phyloP scores from a whole-genome alignment of 805 yeast genomes.

The Candida maris region DNA sequence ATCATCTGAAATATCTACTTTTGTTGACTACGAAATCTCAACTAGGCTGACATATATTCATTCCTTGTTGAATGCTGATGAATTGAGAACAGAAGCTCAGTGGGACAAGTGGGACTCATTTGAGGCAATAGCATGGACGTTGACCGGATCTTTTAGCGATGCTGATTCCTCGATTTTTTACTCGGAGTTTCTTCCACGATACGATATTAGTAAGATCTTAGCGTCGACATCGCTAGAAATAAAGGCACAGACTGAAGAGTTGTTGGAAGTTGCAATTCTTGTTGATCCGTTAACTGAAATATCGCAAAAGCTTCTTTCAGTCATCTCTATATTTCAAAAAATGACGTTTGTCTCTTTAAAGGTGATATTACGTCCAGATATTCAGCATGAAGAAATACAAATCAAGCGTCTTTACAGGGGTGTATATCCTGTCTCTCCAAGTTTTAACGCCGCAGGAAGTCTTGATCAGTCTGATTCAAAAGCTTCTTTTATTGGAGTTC shows the following conservation, averaged over 20 bases:
- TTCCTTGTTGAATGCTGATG: conserved; percentile 3
- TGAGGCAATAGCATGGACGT: conserved; percentile 23
- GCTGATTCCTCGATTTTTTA: conserved; percentile 29
- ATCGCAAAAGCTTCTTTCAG: conserved; percentile 58
- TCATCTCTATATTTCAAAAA: conserved; percentile 35
- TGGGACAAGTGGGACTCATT: conserved; percentile 17
- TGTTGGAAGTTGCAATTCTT: conserved; percentile 53
- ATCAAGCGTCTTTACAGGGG: conserved; percentile 60
- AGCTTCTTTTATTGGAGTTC: conserved; percentile 44
- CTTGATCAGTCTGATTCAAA: conserved; percentile 22
- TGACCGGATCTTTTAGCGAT: conserved; percentile 22
- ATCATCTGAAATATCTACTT: conserved; percentile 30
- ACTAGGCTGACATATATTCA: conserved; percentile 35
- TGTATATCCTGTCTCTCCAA: conserved; percentile 32
- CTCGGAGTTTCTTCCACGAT: conserved; percentile 20
- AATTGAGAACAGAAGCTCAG: conserved; percentile 2
- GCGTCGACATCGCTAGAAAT: conserved; percentile 2
- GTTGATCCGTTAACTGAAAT: conserved; percentile 71
- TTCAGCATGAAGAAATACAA: conserved; percentile 37
- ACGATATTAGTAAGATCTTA: conserved; percentile 10
- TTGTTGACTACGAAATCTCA: conserved; percentile 45
- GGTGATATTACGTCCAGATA: conserved; percentile 54
- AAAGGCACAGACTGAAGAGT: conserved; percentile 5
- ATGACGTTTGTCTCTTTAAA: conserved; percentile 51
- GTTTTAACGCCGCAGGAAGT: conserved; percentile 30